These are phyloP conservation scores for Linderniella brevidens DNA, from an alignment of 257 asterid genomes.

Conservation along the genomic window DNA sequence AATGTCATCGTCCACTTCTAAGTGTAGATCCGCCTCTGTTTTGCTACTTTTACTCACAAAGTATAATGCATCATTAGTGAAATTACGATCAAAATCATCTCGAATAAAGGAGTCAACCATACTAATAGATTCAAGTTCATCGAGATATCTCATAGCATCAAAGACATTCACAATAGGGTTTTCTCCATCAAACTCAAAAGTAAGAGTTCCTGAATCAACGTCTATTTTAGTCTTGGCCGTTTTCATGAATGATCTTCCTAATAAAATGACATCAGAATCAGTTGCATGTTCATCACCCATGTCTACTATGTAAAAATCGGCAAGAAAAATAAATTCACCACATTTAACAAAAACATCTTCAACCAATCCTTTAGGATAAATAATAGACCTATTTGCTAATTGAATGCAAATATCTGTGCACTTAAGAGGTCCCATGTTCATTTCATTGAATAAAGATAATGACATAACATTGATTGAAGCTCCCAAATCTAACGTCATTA, in stretches of 20 bases:
- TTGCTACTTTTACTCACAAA: too few relatives aligned
- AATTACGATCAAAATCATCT: too few relatives aligned
- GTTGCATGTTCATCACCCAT: neutral
- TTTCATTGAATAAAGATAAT: neutral
- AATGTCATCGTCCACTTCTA: too few relatives aligned
- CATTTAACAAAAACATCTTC: neutral
- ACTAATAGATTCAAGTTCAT: too few relatives aligned
- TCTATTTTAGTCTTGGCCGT: neutral
- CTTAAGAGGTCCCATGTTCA: neutral
- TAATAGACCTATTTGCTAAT: neutral
- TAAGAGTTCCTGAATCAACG: neutral
- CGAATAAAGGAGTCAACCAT: too few relatives aligned
- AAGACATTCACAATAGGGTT: neutral
- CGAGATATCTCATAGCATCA: neutral
- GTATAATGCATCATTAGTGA: too few relatives aligned
- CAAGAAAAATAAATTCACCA: too few relatives aligned
- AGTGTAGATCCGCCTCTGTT: too few relatives aligned
- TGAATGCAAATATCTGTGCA: neutral
- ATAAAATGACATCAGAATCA: neutral
- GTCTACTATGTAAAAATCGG: neutral
- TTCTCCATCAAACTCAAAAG: neutral
- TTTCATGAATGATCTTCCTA: neutral
- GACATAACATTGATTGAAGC: constrained; percentile 1
- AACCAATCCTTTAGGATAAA: neutral
- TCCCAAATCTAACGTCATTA: neutral